Conservation (phyloP, 2,329 filamentous ascomycete genomes). For the Chrysoporthe cubensis region DNA sequence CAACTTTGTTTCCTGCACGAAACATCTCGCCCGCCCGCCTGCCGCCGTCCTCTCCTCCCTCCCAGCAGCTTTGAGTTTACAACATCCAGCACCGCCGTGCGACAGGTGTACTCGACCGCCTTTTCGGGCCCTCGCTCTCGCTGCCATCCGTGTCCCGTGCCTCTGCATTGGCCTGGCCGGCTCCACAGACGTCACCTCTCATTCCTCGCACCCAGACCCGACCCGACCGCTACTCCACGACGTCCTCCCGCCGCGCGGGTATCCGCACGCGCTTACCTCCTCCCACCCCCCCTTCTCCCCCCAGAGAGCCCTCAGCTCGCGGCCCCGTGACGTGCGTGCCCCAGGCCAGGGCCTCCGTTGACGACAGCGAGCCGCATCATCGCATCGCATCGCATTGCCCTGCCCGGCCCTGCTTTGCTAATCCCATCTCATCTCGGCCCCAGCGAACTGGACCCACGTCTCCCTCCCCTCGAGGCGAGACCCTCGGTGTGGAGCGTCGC, state of each 20-base stretch:
- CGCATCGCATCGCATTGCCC: not conserved
- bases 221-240: not conserved
- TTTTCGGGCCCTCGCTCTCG: not conserved
- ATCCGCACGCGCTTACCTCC: not conserved
- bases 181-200: slow-evolving; percentile 3
- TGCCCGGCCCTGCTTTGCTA: too few relatives aligned
- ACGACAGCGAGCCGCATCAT: not conserved
- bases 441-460: slow-evolving; percentile 13
- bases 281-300: not conserved
- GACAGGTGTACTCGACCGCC: not conserved
- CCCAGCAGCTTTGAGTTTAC: not conserved
- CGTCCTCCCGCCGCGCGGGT: not conserved
- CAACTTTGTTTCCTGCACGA: too few relatives aligned
- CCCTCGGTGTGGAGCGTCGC: slow-evolving; percentile 11
- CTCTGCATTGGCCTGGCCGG: not conserved
- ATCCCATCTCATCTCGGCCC: slow-evolving; percentile 12
- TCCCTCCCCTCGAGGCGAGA: slow-evolving; percentile 2
- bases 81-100: not conserved
- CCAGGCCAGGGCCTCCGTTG: not conserved
- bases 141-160: not conserved
- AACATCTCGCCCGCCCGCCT: too few relatives aligned
- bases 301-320: not conserved
- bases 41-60: not conserved
- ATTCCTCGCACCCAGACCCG: not conserved
- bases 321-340: not conserved